Evolutionary conservation across 495 filamentous ascomycete species (phyloP).

Genomic region (Aspergillus ellipticus): DNA sequence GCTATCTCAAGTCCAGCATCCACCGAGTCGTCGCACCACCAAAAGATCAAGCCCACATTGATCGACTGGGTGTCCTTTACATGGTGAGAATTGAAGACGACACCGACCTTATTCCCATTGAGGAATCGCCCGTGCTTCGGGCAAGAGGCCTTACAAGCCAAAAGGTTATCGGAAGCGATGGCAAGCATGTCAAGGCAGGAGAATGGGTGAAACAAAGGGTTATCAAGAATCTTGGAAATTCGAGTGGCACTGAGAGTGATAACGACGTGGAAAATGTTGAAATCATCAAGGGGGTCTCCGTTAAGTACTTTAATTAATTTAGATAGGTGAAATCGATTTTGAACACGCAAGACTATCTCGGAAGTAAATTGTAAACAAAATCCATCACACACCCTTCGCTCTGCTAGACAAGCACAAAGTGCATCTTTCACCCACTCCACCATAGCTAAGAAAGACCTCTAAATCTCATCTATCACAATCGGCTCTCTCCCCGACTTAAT

Average conservation of each 20-base stretch:
- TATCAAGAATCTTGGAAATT: conserved; percentile 7
- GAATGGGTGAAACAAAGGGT: conserved; percentile 10
- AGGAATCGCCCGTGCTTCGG: conserved; percentile 4
- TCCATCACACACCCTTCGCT: too few species aligned
- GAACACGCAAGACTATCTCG: too few species aligned
- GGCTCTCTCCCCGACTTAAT: conserved; percentile 1
- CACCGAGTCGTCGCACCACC: conserved; percentile 49
- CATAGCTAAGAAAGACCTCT: too few species aligned
- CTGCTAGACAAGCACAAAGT: too few species aligned
- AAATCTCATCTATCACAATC: background rate
- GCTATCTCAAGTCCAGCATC: conserved; percentile 43
- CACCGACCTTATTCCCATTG: conserved; percentile 3
- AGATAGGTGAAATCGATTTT: too few species aligned
- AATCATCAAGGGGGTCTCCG: conserved; percentile 4
- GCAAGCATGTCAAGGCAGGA: conserved; percentile 5
- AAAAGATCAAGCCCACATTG: conserved; percentile 42
- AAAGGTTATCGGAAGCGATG: conserved; percentile 6
- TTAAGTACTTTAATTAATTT: background rate
- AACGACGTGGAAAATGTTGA: conserved; percentile 5
- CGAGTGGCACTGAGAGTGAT: background rate
- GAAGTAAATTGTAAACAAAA: too few species aligned
- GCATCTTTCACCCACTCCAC: too few species aligned
- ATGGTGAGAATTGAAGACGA: conserved; percentile 41
- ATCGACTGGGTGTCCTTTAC: conserved; percentile 48
- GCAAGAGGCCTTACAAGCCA: background rate